Evolutionary conservation across 768 basidiomycete species (phyloP), one percentile per base, ranked within the genome.

Genomic region (Rhodosporidiobolus odoratus): DNA sequence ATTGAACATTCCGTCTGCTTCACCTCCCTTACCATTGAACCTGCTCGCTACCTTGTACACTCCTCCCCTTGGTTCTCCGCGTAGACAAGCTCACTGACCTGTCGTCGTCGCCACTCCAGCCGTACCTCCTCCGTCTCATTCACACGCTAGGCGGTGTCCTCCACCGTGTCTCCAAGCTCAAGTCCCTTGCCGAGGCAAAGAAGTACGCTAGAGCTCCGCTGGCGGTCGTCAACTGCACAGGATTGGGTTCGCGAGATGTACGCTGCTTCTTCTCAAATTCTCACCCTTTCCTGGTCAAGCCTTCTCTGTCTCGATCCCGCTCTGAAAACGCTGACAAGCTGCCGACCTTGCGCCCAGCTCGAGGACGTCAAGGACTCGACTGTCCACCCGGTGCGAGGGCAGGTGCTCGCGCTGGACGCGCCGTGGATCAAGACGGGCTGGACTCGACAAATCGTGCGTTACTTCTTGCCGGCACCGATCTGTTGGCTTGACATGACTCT

Each of bases 1-100:
- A 59, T 69, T 27, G 69, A 71, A 0, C 78, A 79, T 58, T 77
- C 78, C 35, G 67, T 78, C 68, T 75, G 75, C 48, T 78, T 78
- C 79, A 79, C 78, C 2, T 79, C 80, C 23, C 48, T 81, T n/a
- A 80, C 80, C 25, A 79, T 81, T 70, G 79, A 78, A 19, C 79
- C 80, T 0, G 56, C 68, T 5, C 54, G 65, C 45, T 80, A 72
- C 35, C 69, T 71, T 17, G 68, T 69, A 15, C 32, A n/a, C n/a
- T n/a, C n/a, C n/a, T n/a, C n/a, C n/a, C n/a, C n/a, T n/a, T n/a
- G n/a, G n/a, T n/a, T n/a, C n/a, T n/a, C n/a, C n/a, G n/a, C n/a
- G n/a, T n/a, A n/a, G n/a, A n/a, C n/a, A n/a, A n/a, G n/a, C n/a
- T n/a, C n/a, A n/a, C 76, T 80, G 38, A 62, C 75, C 19, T 75